A percentile compares a stretch with the other conserved stretches of the same genome.
phyloP scores from a whole-genome alignment of 2,329 filamentous ascomycete genomes.

The Phoma sp. region DNA sequence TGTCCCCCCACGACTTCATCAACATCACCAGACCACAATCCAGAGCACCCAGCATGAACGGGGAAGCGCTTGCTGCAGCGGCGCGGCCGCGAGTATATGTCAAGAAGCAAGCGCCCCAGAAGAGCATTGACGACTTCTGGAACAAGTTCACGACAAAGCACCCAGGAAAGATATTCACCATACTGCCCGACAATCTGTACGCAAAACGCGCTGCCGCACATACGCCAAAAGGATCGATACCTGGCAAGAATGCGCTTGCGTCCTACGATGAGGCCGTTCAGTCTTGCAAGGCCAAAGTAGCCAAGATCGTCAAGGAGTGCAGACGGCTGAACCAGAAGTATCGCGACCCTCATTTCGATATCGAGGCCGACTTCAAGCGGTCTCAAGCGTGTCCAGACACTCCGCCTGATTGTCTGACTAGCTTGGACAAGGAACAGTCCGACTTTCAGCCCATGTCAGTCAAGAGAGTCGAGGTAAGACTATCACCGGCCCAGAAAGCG shows the following conservation, averaged over 20 bases:
- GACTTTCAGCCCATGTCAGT: conserved; percentile 70
- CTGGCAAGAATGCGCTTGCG: conserved; percentile 67
- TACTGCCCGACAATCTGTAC: conserved; percentile 73
- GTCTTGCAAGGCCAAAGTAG: conserved; percentile 68
- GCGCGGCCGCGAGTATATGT: conserved; percentile 33
- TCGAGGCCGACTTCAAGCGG: conserved; percentile 75
- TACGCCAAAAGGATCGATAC: conserved; percentile 60
- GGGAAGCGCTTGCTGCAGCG: conserved; percentile 27
- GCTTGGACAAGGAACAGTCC: conserved; percentile 49
- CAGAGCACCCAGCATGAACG: conserved; percentile 44
- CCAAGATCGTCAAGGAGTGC: conserved; percentile 68
- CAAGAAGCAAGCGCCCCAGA: conserved; percentile 67
- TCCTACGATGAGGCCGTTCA: conserved; percentile 76
- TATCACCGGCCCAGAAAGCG: neutral
- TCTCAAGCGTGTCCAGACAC: conserved; percentile 40
- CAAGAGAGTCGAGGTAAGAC: conserved; percentile 67
- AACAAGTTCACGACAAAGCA: conserved; percentile 69
- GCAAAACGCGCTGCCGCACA: conserved; percentile 65
- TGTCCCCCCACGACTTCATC: conserved; percentile 45
- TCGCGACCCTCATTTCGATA: conserved; percentile 83
- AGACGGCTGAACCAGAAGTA: conserved; percentile 84
- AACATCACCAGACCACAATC: conserved; percentile 47
- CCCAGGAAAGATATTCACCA: conserved; percentile 74
- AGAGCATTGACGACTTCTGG: conserved; percentile 76
- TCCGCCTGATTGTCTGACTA: conserved; percentile 58